These are phyloP conservation scores for Suhomyces anneliseae DNA, from an alignment of 1,139 yeast genomes.

Conservation along the genomic window DNA sequence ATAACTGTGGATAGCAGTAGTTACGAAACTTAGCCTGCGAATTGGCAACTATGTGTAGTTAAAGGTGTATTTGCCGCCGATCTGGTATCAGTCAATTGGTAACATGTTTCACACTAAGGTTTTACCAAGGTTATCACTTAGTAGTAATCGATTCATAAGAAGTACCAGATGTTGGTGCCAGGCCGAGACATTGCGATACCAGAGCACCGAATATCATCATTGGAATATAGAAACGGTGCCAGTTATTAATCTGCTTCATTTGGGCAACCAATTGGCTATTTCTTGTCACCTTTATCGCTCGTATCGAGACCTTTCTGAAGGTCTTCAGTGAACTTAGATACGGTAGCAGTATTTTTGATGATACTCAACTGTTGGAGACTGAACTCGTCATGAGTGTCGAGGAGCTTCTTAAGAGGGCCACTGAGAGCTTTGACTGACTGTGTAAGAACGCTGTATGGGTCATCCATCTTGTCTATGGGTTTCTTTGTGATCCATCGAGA, in stretches of 20 bases:
- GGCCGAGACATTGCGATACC: background rate
- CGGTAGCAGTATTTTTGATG: constrained; percentile 23
- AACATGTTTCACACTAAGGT: too few species aligned
- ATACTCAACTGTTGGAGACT: constrained; percentile 26
- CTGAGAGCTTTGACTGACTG: constrained; percentile 22
- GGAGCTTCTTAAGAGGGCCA: constrained; percentile 24
- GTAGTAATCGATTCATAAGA: too few species aligned
- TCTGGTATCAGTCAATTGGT: too few species aligned
- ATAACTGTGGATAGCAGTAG: too few species aligned
- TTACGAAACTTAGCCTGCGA: too few species aligned
- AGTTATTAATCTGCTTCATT: background rate
- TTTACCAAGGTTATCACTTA: too few species aligned
- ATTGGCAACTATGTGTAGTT: too few species aligned
- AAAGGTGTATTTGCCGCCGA: too few species aligned
- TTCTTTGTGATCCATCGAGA: background rate
- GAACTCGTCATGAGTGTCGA: constrained; percentile 30
- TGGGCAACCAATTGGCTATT: background rate
- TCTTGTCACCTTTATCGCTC: background rate
- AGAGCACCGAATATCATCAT: too few species aligned
- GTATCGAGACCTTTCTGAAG: constrained; percentile 2
- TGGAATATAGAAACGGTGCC: too few species aligned
- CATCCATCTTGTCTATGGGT: constrained; percentile 8
- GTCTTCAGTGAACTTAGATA: constrained; percentile 12
- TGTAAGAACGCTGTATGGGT: constrained; percentile 26
- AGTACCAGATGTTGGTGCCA: too few species aligned